A percentile compares a stretch with the other conserved stretches of the same genome.
These are phyloP conservation scores for Cladosporium sp. DNA, from an alignment of 2,329 filamentous ascomycete species.

Conservation along the genomic window DNA sequence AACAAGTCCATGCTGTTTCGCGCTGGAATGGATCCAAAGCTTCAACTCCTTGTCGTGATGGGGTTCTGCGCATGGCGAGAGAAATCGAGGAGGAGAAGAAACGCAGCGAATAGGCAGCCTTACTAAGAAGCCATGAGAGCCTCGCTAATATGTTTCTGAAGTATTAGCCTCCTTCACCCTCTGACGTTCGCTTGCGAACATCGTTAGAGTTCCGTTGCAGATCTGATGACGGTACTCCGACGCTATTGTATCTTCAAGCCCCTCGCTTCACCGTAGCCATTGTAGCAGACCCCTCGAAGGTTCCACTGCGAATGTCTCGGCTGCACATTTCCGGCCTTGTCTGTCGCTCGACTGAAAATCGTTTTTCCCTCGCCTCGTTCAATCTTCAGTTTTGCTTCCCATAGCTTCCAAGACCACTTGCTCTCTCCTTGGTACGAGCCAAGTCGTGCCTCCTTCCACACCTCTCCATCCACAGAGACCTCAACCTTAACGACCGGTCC, in stretches of 20 bases:
- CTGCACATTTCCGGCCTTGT: constrained; percentile 52
- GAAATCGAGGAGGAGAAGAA: background rate
- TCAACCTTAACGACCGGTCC: constrained; percentile 61
- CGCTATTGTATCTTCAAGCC: constrained; percentile 39
- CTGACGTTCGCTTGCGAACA: no score
- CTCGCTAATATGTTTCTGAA: no score
- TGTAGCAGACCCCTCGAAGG: constrained; percentile 42
- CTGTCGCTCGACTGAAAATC: constrained; percentile 56
- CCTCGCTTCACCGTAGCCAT: constrained; percentile 38
- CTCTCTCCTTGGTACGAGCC: constrained; percentile 47
- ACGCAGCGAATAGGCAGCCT: background rate
- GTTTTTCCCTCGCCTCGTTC: constrained; percentile 50
- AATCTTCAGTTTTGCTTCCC: constrained; percentile 48
- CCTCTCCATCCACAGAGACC: constrained; percentile 56
- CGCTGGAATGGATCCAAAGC: background rate
- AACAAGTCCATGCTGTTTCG: background rate
- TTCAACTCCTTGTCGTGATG: background rate
- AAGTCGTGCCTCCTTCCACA: constrained; percentile 54
- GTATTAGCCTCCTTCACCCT: no score
- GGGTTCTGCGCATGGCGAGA: background rate
- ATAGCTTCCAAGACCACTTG: constrained; percentile 52
- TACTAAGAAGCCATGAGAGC: background rate
- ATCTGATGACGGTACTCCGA: no score
- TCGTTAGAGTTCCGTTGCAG: no score
- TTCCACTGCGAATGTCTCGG: constrained; percentile 54